Conservation (phyloP, 352 stramenopile species). For the Globisporangium solare region DNA sequence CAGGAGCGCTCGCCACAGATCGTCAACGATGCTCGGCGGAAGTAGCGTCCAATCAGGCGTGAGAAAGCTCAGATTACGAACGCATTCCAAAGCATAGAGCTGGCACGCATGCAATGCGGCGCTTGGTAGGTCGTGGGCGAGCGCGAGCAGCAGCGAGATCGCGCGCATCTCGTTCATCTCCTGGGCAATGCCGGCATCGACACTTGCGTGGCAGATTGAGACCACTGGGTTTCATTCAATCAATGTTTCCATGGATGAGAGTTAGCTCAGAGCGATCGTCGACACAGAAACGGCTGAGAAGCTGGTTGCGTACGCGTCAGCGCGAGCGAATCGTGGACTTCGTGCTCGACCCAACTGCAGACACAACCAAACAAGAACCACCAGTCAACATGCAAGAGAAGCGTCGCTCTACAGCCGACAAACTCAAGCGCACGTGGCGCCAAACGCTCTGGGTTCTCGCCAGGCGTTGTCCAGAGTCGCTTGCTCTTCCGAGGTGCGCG, state of each 20-base stretch:
- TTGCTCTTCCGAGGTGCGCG: slow-evolving; percentile 51
- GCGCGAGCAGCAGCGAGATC: slow-evolving; percentile 23
- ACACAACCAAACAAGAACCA: background rate
- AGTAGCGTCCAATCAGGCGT: slow-evolving; percentile 11
- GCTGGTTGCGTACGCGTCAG: slow-evolving; percentile 34
- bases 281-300: background rate
- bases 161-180: slow-evolving; percentile 37
- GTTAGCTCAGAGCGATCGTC: no score
- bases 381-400: background rate
- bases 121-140: slow-evolving; percentile 20
- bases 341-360: slow-evolving; percentile 35
- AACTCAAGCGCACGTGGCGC: slow-evolving; percentile 16
- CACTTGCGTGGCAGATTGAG: slow-evolving; percentile 48
- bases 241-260: background rate
- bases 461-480: slow-evolving; percentile 33
- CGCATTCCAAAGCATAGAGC: slow-evolving; percentile 32
- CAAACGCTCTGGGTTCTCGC: slow-evolving; percentile 32
- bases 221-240: slow-evolving; percentile 26
- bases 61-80: slow-evolving; percentile 48
- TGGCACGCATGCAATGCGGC: slow-evolving; percentile 13
- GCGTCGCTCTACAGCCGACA: background rate
- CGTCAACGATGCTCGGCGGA: slow-evolving; percentile 15
- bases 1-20: slow-evolving; percentile 27
- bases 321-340: slow-evolving; percentile 50
- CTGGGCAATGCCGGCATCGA: slow-evolving; percentile 41